A percentile compares a stretch with the other conserved stretches of the same genome.
phyloP scores from a whole-genome alignment of 139 green algal species.

The Diplosphaera chodatii region DNA sequence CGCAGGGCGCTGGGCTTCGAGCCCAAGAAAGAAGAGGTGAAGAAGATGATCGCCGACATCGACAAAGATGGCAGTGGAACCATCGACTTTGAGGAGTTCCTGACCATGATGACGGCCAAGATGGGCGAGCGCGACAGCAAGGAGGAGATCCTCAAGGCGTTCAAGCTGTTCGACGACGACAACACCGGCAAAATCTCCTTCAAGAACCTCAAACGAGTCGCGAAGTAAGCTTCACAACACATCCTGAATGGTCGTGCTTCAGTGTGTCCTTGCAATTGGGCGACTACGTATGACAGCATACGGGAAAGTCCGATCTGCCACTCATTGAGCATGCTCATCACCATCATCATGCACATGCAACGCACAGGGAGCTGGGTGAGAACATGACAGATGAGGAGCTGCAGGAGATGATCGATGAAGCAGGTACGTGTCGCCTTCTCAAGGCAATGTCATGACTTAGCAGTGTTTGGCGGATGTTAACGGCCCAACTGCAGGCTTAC shows the following conservation, averaged over 20 bases:
- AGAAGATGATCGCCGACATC: conserved; percentile 98
- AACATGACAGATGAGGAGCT: conserved; percentile 96
- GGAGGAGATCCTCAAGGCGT: conserved; percentile 97
- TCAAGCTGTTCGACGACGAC: conserved; percentile 95
- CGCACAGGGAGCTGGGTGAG: conserved; percentile 83
- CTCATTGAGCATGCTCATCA: too few species aligned
- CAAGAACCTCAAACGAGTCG: conserved; percentile 95
- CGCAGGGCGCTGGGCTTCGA: conserved; percentile 93
- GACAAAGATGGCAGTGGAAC: conserved; percentile 88
- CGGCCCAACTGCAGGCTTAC: too few species aligned
- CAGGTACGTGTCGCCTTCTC: background rate
- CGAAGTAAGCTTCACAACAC: conserved; percentile 47
- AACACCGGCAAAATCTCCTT: conserved; percentile 90
- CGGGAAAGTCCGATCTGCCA: too few species aligned
- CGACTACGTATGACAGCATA: too few species aligned
- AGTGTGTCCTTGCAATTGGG: too few species aligned
- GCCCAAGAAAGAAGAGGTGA: conserved; percentile 98
- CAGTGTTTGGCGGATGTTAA: too few species aligned
- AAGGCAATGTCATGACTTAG: too few species aligned
- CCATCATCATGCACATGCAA: too few species aligned
- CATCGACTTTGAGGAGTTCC: conserved; percentile 82
- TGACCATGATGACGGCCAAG: conserved; percentile 87
- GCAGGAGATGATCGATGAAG: conserved; percentile 89
- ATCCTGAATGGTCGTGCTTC: too few species aligned
- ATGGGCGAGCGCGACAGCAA: conserved; percentile 91